A percentile compares a stretch with the other conserved stretches of the same genome.
These are phyloP conservation scores for Linnemannia hyalina DNA, from an alignment of 192 early-diverging fungal species.

Conservation along the genomic window DNA sequence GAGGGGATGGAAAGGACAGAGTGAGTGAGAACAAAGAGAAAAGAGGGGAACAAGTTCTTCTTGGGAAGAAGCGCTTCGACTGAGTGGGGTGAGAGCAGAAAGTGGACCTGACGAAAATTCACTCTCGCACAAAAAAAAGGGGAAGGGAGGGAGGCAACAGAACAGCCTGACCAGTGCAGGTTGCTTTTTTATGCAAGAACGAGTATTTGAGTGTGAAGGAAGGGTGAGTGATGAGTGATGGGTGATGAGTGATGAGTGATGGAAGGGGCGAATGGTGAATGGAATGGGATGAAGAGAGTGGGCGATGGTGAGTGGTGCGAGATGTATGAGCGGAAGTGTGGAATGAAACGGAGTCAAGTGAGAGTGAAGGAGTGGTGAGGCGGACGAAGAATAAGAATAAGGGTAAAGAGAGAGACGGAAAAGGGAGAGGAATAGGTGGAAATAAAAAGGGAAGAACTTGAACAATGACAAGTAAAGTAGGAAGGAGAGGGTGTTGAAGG, in stretches of 20 bases:
- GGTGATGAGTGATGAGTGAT: background rate
- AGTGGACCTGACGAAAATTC: too few relatives aligned
- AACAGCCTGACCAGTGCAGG: too few relatives aligned
- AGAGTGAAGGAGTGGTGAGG: background rate
- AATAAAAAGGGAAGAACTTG: background rate
- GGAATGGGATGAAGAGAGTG: background rate
- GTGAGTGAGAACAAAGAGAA: background rate
- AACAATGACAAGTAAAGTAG: background rate
- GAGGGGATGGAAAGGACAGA: too few relatives aligned
- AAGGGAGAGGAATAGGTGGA: background rate
- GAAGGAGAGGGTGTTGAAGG: background rate
- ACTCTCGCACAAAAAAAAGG: too few relatives aligned
- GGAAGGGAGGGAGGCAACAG: too few relatives aligned
- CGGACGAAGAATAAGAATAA: background rate
- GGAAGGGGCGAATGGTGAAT: background rate
- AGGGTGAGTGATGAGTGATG: background rate
- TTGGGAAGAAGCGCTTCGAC: too few relatives aligned
- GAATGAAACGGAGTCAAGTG: background rate
- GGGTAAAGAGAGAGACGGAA: background rate
- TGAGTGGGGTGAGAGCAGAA: too few relatives aligned
- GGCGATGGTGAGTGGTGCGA: background rate
- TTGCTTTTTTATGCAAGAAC: background rate
- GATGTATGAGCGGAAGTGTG: background rate
- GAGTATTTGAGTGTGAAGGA: background rate
- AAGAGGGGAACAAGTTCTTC: background rate